Base-by-base conservation (phyloP, 2,329 filamentous ascomycete genomes). In the Ceratocystis lukuohia region DNA sequence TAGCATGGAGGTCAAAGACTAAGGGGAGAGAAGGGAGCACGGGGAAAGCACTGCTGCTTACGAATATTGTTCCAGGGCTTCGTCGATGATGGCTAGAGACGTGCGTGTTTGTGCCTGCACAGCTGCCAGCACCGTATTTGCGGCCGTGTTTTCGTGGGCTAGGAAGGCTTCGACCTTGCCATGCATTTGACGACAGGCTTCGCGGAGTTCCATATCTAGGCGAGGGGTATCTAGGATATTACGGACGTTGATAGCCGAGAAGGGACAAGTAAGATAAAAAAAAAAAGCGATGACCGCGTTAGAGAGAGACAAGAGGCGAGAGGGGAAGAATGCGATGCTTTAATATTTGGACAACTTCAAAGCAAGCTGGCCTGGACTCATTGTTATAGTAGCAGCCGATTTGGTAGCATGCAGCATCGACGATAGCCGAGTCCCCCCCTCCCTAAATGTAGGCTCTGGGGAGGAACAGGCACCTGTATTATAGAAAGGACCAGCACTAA, bases 41-140 rank as follows among this genome's bases (percentile, higher is more conserved):
- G 62, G 48, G 50, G 61, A 66, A 57, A 28, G 66, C 66, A 20
- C 57, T 5, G 45, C 7, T 76, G 65, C 84, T 67, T 77, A 94
- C 86, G 82, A 82, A 75, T 96, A 97, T 73, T 81, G 82, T 69
- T 83, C 76, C 72, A 96, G 78, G 15, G 92, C 89, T 71, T 90
- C 83, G 68, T 84, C 82, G 67, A 96, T 85, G 25, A 96, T 85
- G 25, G 76, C 80, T 72, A 96, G 80, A 28, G 91, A 87, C 65
- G 84, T 79, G 68, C 84, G 82, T 59, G 89, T 88, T 78, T 94
- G 91, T 67, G 78, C 76, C 76, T 96, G 92, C 33, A 91, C 84
- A 66, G 79, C 79, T 70, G 77, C 79, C 67, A 92, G 76, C 20
- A 33, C 45, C n/a, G 41, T 25, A 22, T 53, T 25, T 48, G 83